Percentiles rank a stretch among this genome's conserved stretches.
phyloP scores from a whole-genome alignment of 164 flowering plant genomes.

The Houttuynia cordata region DNA sequence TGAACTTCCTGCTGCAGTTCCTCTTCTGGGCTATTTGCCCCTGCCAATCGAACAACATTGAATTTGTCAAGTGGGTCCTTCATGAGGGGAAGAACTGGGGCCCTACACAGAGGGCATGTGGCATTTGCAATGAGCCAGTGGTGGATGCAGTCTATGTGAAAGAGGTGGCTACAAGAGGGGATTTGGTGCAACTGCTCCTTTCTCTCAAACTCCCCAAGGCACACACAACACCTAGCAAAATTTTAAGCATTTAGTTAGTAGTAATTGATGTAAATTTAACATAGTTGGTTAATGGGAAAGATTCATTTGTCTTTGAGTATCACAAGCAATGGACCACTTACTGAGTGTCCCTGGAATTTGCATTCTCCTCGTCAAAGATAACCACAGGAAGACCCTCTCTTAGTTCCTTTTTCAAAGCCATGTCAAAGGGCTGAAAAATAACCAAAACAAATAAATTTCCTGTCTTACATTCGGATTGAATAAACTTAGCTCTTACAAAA shows the following conservation, averaged over 20 bases:
- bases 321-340: conserved; percentile 24
- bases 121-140: conserved; percentile 60
- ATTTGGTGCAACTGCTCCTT: conserved; percentile 61
- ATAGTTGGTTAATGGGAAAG: not conserved
- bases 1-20: not conserved
- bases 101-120: conserved; percentile 83
- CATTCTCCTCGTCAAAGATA: conserved; percentile 43
- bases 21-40: not conserved
- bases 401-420: conserved; percentile 41
- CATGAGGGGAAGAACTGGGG: conserved; percentile 10
- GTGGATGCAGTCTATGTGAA: conserved; percentile 66
- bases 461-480: too few relatives aligned
- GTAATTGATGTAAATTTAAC: not conserved
- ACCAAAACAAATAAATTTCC: conserved; percentile 1
- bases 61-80: conserved; percentile 2
- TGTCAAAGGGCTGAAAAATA: conserved; percentile 24
- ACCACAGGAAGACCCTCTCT: conserved; percentile 47
- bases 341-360: conserved; percentile 43
- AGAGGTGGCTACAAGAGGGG: conserved; percentile 65
- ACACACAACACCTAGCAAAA: conserved; percentile 66
- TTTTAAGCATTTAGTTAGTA: too few relatives aligned
- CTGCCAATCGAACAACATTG: not conserved
- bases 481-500: not conserved
- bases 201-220: conserved; percentile 75
- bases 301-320: not conserved